These are phyloP conservation scores for Termitomyces sp. DNA, from an alignment of 768 basidiomycete species.

Conservation along the genomic window DNA sequence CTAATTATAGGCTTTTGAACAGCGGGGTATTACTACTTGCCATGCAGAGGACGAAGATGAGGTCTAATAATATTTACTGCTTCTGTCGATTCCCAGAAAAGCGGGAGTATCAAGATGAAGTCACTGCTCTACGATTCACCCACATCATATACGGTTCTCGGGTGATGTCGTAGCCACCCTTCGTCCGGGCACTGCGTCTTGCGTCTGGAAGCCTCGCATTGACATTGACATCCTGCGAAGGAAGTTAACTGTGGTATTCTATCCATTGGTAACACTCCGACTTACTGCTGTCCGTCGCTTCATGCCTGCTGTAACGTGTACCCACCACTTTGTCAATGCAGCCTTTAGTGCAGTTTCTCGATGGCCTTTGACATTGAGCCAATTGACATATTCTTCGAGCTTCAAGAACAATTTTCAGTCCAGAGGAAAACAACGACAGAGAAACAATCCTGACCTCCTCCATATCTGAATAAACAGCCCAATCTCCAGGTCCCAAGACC, in stretches of 20 bases:
- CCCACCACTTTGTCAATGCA: constrained; percentile 78
- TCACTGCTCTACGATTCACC: constrained; percentile 75
- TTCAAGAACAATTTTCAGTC: constrained; percentile 28
- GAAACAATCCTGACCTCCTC: constrained; percentile 66
- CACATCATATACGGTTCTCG: constrained; percentile 88
- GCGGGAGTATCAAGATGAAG: constrained; percentile 28
- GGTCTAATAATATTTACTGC: neutral
- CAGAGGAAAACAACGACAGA: neutral
- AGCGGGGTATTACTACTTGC: neutral
- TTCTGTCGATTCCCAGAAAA: neutral
- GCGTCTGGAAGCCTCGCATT: constrained; percentile 75
- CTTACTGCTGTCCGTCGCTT: constrained; percentile 72
- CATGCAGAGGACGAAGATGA: neutral
- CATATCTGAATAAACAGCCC: constrained; percentile 85
- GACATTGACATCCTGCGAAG: constrained; percentile 60
- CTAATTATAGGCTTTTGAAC: neutral
- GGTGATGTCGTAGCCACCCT: constrained; percentile 59
- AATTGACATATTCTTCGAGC: constrained; percentile 80
- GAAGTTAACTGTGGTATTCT: constrained; percentile 5
- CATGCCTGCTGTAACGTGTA: constrained; percentile 76
- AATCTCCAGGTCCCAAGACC: constrained; percentile 71
- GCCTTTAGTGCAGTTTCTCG: constrained; percentile 82
- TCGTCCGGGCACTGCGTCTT: constrained; percentile 72
- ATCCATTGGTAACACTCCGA: constrained; percentile 10
- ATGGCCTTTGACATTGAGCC: constrained; percentile 91